Evolutionary conservation across 2,329 filamentous ascomycete genomes (phyloP).

Genomic region (Delphinella strobiligena): DNA sequence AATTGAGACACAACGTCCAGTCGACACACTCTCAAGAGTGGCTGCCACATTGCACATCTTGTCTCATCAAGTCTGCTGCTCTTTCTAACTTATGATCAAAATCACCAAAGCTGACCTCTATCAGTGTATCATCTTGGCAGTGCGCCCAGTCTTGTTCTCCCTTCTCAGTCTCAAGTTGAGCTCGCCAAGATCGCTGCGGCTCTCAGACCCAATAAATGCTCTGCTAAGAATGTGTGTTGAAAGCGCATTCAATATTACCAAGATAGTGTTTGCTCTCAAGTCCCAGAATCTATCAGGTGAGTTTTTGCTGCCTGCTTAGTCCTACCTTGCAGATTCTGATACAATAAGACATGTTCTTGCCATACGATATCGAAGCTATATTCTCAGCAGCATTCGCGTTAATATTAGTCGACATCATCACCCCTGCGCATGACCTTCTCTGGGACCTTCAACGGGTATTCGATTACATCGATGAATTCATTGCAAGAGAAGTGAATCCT

Average conservation of each 20-base stretch:
- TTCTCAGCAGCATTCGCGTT: neutral
- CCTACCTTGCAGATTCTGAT: too few relatives aligned
- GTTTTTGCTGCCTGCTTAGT: neutral
- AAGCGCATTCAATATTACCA: neutral
- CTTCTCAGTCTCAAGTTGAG: neutral
- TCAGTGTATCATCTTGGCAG: neutral
- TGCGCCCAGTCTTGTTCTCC: neutral
- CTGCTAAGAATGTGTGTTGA: neutral
- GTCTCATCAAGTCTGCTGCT: neutral
- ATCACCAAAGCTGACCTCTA: too few relatives aligned
- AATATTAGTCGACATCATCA: neutral
- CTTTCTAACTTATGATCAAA: too few relatives aligned
- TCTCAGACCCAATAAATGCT: neutral
- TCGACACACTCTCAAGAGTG: neutral
- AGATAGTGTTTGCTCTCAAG: neutral
- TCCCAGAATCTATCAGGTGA: neutral
- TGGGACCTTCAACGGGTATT: neutral
- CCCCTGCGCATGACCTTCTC: neutral
- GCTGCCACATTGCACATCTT: neutral
- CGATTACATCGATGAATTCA: neutral
- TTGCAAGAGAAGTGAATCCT: neutral
- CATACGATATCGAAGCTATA: neutral
- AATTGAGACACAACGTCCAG: neutral
- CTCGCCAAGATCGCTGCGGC: neutral
- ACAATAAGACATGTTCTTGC: neutral